Base-by-base conservation (phyloP, 768 basidiomycete genomes). In the Russula sp. region DNA sequence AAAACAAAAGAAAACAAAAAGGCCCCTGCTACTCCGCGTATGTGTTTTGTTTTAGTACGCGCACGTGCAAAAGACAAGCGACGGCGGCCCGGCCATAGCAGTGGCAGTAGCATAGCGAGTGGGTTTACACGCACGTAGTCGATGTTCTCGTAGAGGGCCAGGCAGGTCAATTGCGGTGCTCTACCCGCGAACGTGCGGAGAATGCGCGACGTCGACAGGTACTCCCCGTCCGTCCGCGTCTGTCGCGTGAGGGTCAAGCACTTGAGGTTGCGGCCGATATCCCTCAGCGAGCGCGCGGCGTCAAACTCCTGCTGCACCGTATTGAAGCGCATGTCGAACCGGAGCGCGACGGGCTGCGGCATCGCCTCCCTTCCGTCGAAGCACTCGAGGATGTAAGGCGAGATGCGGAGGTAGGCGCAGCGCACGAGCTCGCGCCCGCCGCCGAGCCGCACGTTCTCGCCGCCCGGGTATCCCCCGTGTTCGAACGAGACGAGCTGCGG, bases 111-210 rank as follows among this genome's bases (percentile, higher is more conserved):
- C 25, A 29, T 29, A 29, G 25, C 25, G 25, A 29, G 25, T 29
- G 25, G 25, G 25, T 29, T 29, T 6, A 49, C 9, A 59, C 64
- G 50, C 35, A 65, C 64, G 22, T 53, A 65, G 16, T 65, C 64
- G 11, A 65, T 47, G 25, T 50, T 53, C 39, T 65, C 64, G 41
- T 54, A 65, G 25, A 65, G 42, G n/a, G 56, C 64, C 32, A 65
- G 51, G 51, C 50, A 54, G 2, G 61, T 58, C 39, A 65, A 8
- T 9, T 63, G 47, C 0, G 61, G 64, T 32, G 64, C 62, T 1
- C 38, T 25, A 20, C 63, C 56, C n/a, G 56, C 56, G 42, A 65
- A 64, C 20, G 43, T 41, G 5, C 46, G 11, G 18, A 65, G 51
- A 39, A 65, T 54, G 10, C 51, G 56, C 20, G 61, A 56, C 7